Base-by-base conservation (phyloP, 139 green algal species). In the Ettlia oleoabundans region DNA sequence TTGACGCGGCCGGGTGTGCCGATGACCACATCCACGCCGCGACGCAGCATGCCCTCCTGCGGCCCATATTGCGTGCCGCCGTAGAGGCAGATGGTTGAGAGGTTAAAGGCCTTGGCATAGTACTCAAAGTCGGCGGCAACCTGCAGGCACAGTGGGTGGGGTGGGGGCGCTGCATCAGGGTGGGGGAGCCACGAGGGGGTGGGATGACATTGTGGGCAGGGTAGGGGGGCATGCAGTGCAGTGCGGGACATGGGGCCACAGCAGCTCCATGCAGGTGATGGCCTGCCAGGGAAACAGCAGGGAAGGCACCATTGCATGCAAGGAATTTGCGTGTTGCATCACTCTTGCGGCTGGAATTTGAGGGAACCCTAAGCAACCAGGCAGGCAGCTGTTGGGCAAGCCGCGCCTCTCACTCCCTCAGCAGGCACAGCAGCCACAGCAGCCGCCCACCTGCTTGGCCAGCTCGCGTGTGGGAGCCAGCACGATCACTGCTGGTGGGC, bases 381-480 rank as follows among this genome's bases (percentile, higher is more conserved):
- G n/a, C n/a, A n/a, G n/a, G n/a, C n/a, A n/a, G n/a, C n/a, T n/a
- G n/a, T n/a, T n/a, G n/a, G n/a, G n/a, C n/a, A n/a, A n/a, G n/a
- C n/a, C n/a, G n/a, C n/a, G n/a, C n/a, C n/a, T n/a, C n/a, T n/a
- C n/a, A n/a, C n/a, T n/a, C n/a, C n/a, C n/a, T n/a, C n/a, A n/a
- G n/a, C n/a, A n/a, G n/a, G n/a, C n/a, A n/a, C n/a, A n/a, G n/a
- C n/a, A n/a, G n/a, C n/a, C n/a, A n/a, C n/a, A 32, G 55, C 55
- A 5, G 5, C 18, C 18, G 21, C 87, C 3, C 65, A 95, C 94
- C 93, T 98, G 95, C 86, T 99, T 99, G 33, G 97, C 97, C 1
- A 99, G 95, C 93, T 99, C 97, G 37, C 97, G 89, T 0, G 97
- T 99, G 26, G 97, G 97, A 18, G 94, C 93, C 71, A 99, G 92